These are phyloP conservation scores for Fusarium liriodendri DNA, from an alignment of 2,329 filamentous ascomycete genomes.

Conservation along the genomic window DNA sequence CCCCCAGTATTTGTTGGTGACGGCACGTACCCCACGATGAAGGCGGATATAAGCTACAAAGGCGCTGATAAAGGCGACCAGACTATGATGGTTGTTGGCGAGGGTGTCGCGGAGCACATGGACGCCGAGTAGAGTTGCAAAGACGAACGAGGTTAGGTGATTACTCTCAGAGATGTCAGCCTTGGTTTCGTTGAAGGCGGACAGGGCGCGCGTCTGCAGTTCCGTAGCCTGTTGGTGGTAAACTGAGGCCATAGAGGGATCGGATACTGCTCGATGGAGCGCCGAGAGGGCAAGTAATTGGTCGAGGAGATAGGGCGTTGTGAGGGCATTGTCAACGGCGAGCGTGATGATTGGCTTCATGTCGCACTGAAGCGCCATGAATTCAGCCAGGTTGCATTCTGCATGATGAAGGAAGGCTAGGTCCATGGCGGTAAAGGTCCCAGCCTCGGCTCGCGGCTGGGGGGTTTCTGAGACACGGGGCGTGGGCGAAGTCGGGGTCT, in stretches of 20 bases:
- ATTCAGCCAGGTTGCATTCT: neutral
- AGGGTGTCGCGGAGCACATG: neutral
- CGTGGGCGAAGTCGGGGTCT: neutral
- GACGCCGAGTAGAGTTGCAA: neutral
- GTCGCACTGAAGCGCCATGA: neutral
- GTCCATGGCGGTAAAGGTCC: neutral
- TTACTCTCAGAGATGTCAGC: neutral
- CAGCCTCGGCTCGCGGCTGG: neutral
- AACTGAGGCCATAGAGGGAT: neutral
- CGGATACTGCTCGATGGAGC: neutral
- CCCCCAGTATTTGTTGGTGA: neutral
- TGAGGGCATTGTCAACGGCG: neutral
- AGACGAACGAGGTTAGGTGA: neutral
- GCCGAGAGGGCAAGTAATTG: neutral
- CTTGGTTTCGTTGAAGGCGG: neutral
- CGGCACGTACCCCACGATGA: neutral
- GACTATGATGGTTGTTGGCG: neutral
- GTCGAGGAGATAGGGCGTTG: neutral
- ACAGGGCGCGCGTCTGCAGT: neutral
- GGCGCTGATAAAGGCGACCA: neutral
- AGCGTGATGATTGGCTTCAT: neutral
- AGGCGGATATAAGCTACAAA: neutral
- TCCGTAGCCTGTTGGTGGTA: neutral
- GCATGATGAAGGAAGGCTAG: neutral
- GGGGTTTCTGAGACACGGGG: neutral